Percentiles rank a stretch among this genome's conserved stretches.
These are phyloP conservation scores for Stevia rebaudiana DNA, from an alignment of 140 eudicot genomes.

Conservation along the genomic window DNA sequence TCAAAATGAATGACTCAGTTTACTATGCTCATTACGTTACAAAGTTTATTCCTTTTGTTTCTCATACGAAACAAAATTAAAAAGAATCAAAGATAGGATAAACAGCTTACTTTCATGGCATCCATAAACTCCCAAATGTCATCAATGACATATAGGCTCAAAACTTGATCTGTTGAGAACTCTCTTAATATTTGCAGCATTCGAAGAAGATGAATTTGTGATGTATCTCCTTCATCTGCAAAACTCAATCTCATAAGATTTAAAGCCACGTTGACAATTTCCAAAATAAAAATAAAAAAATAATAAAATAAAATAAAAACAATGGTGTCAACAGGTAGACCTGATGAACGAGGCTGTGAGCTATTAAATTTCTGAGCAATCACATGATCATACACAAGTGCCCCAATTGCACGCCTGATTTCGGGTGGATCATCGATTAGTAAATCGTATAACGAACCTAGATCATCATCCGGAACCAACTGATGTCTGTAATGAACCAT, in stretches of 20 bases:
- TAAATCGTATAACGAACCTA: slow-evolving; percentile 85
- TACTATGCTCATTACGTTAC: background rate
- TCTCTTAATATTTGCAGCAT: slow-evolving; percentile 91
- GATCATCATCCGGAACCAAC: slow-evolving; percentile 83
- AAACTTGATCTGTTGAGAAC: slow-evolving; percentile 72
- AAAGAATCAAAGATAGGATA: background rate
- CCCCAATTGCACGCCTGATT: slow-evolving; percentile 95
- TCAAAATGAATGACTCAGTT: background rate
- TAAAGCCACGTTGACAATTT: slow-evolving; percentile 8
- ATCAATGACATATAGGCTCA: slow-evolving; percentile 84
- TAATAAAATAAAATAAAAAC: background rate
- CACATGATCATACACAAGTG: slow-evolving; percentile 87
- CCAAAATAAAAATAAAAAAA: background rate
- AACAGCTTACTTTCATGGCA: slow-evolving; percentile 81
- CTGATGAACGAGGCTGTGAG: slow-evolving; percentile 74
- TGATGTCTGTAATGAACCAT: slow-evolving; percentile 64
- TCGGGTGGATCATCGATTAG: slow-evolving; percentile 93
- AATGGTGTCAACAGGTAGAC: slow-evolving; percentile 24
- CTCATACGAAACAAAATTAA: background rate
- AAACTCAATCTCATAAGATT: slow-evolving; percentile 12
- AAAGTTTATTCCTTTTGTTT: background rate
- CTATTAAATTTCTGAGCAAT: slow-evolving; percentile 74
- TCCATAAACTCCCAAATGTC: slow-evolving; percentile 99
- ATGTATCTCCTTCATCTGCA: slow-evolving; percentile 60
- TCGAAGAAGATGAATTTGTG: slow-evolving; percentile 70